A percentile compares a stretch with the other conserved stretches of the same genome.
Conservation (phyloP, 768 basidiomycete genomes). For the Mycena polygramma region DNA sequence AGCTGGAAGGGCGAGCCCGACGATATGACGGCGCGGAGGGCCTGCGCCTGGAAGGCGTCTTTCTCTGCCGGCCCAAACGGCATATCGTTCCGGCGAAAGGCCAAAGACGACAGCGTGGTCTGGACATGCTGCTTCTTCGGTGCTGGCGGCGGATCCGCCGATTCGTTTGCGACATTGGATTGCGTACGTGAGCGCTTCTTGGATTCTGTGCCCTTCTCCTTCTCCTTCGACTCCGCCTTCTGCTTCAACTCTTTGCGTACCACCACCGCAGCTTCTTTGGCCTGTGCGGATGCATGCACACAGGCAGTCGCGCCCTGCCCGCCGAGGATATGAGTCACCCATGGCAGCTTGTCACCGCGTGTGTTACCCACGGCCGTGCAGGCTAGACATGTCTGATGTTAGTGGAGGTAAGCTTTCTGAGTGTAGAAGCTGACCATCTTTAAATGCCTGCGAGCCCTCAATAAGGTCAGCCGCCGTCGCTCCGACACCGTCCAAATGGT, state of each 20-base stretch:
- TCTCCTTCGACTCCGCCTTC: neutral
- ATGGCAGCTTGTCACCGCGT: neutral
- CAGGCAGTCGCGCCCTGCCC: slow-evolving; percentile 13
- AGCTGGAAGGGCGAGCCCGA: neutral
- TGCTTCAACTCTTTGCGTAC: too few species aligned
- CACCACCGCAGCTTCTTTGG: too few species aligned
- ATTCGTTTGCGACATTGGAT: too few species aligned
- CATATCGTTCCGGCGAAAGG: slow-evolving; percentile 18
- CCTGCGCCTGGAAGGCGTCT: slow-evolving; percentile 15
- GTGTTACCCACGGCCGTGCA: neutral
- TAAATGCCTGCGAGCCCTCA: neutral
- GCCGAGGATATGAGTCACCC: slow-evolving; percentile 21
- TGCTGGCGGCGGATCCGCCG: too few species aligned
- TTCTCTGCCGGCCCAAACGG: slow-evolving; percentile 4
- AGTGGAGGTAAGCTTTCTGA: too few species aligned
- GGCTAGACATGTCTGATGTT: too few species aligned
- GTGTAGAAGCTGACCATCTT: slow-evolving; percentile 1
- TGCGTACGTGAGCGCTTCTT: slow-evolving; percentile 4
- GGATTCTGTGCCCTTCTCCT: neutral
- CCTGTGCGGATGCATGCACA: neutral
- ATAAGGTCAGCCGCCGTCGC: neutral
- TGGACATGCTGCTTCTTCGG: neutral
- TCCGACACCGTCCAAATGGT: neutral
- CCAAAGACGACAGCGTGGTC: neutral
- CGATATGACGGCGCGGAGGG: slow-evolving; percentile 11